Conservation (phyloP, 73 alveolate genomes). For the Paramecium pentaurelia region DNA sequence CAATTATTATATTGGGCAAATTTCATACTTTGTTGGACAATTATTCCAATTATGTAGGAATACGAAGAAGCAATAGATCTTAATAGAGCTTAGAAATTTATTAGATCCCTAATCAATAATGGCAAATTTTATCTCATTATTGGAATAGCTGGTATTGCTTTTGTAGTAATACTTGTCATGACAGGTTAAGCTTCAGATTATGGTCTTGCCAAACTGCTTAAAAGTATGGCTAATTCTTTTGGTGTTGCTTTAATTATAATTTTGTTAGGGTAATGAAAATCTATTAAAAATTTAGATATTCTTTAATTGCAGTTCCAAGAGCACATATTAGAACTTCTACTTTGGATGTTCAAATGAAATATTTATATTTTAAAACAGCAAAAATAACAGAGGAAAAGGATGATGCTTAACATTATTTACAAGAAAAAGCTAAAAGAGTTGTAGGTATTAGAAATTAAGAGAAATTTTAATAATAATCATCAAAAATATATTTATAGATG, state of each 20-base stretch:
- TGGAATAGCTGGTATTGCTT: slow-evolving; percentile 25
- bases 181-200: slow-evolving; percentile 47
- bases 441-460: background rate
- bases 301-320: slow-evolving; percentile 59
- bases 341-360: slow-evolving; percentile 43
- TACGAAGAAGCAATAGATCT: slow-evolving; percentile 48
- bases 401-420: slow-evolving; percentile 12
- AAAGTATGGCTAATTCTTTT: slow-evolving; percentile 59
- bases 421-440: background rate
- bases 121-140: slow-evolving; percentile 16
- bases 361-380: slow-evolving; percentile 54
- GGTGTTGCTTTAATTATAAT: slow-evolving; percentile 53
- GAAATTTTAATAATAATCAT: background rate
- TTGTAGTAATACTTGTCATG: background rate
- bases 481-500: background rate
- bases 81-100: background rate
- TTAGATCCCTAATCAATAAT: slow-evolving; percentile 17
- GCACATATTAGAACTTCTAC: slow-evolving; percentile 54
- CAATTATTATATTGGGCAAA: slow-evolving; percentile 37
- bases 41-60: slow-evolving; percentile 61
- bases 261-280: slow-evolving; percentile 17
- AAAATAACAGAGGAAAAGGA: slow-evolving; percentile 39
- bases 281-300: background rate
- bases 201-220: slow-evolving; percentile 38
- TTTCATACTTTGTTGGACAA: slow-evolving; percentile 56